Evolutionary conservation across 352 stramenopile genomes (phyloP).

Genomic region (Phytophthora rubi): DNA sequence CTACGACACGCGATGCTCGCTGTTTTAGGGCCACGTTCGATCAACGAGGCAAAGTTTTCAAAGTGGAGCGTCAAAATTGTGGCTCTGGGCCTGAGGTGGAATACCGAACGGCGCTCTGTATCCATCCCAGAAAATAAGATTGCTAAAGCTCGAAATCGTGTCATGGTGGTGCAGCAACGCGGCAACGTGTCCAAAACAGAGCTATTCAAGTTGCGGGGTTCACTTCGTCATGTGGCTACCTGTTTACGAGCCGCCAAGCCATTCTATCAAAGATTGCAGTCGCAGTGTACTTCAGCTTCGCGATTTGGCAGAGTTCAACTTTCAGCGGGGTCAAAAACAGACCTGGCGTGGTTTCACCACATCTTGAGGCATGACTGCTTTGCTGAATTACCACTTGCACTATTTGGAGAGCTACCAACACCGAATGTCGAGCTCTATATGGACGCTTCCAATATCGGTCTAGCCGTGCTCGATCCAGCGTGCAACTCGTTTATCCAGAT

Average conservation of each 20-base stretch:
- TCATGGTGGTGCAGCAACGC: background rate
- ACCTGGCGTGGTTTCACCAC: background rate
- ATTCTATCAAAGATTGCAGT: background rate
- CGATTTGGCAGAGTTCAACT: background rate
- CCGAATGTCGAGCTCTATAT: conserved; percentile 2
- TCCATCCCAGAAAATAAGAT: background rate
- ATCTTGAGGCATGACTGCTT: background rate
- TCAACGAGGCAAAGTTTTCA: background rate
- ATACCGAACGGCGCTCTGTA: background rate
- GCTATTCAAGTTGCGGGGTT: background rate
- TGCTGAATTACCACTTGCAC: background rate
- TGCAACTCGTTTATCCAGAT: background rate
- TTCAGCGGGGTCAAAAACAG: background rate
- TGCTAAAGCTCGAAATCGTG: background rate
- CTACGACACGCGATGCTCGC: too few relatives aligned
- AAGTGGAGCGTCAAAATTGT: background rate
- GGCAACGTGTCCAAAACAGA: background rate
- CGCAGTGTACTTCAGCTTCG: background rate
- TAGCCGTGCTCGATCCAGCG: background rate
- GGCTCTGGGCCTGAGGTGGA: background rate
- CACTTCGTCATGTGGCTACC: background rate
- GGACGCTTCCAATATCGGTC: conserved; percentile 3
- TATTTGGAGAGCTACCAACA: background rate
- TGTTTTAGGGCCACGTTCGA: background rate
- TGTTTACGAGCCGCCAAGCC: background rate